Conservation (phyloP, 192 early-diverging fungal genomes). For the Podila epicladia region DNA sequence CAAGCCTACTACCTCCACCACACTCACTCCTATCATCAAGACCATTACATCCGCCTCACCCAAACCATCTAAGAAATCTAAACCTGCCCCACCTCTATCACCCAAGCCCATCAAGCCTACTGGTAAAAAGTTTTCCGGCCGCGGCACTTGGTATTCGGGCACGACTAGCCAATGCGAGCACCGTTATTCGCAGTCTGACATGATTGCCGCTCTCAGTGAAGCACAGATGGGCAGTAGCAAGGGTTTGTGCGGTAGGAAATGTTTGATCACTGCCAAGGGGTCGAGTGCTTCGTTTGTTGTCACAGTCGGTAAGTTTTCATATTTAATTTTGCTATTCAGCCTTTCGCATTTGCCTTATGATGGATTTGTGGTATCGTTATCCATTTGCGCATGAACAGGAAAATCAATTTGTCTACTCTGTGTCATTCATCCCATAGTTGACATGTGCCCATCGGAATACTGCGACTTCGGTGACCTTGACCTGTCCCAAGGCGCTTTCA, state of each 20-base stretch:
- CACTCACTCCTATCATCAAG: conserved; percentile 1
- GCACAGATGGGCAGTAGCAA: conserved; percentile 44
- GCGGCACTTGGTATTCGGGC: conserved; percentile 48
- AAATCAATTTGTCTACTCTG: neutral
- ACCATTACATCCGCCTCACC: conserved; percentile 4
- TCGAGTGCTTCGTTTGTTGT: conserved; percentile 29
- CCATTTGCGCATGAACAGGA: neutral
- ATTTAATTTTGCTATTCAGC: neutral
- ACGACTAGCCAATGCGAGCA: conserved; percentile 42
- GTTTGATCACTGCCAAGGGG: conserved; percentile 28
- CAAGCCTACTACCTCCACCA: neutral
- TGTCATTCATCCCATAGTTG: neutral
- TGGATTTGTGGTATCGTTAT: too few species aligned
- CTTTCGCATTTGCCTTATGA: too few species aligned
- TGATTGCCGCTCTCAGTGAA: conserved; percentile 46
- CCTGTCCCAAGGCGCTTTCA: conserved; percentile 35
- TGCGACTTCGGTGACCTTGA: conserved; percentile 43
- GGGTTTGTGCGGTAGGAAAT: conserved; percentile 36
- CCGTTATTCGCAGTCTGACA: conserved; percentile 38
- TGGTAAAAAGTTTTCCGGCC: conserved; percentile 18
- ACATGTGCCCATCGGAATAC: conserved; percentile 41
- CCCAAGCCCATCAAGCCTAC: conserved; percentile 6
- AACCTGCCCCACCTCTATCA: neutral
- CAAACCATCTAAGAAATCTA: conserved; percentile 1
- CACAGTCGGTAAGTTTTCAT: conserved; percentile 7